Base-by-base conservation (phyloP, 2,329 filamentous ascomycete genomes). In the Aspergillus sp. region DNA sequence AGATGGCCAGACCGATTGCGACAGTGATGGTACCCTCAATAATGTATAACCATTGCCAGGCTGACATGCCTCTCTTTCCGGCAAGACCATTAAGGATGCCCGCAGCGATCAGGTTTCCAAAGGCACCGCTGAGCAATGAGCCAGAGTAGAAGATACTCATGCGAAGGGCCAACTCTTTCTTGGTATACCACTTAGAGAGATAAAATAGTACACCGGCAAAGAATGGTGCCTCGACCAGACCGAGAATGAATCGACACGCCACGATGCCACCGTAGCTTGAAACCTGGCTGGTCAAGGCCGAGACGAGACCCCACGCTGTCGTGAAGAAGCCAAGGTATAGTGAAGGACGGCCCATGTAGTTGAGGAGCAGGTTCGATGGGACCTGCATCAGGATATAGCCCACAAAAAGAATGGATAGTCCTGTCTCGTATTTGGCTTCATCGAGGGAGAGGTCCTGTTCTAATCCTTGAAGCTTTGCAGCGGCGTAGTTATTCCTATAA, bases 81-180 rank as follows among this genome's bases (percentile, higher is more conserved):
- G 67, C 69, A 30, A 80, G 70, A 5, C 79, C 79, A 21, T 72
- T 66, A 5, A 81, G 72, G 30, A 84, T 83, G 3, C 81, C 82
- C 3, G 83, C 83, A 7, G 81, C 82, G 54, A 85, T 82, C 25
- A 85, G 74, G 19, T 80, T 82, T n/a, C 81, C 81, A 65, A 85
- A 85, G 2, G 82, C 82, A 49, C 73, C 80, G 55, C 78, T 79
- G 30, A 85, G 75, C 19, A 84, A 70, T 2, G 78, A 80, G 4
- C 81, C 82, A 3, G 81, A 80, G 68, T 83, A 85, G 57, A 85
- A 79, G 47, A 84, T 78, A n/a, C 79, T 79, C 65, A 80, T 83
- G 5, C 83, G 78, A 45, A 82, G 75, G 3, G 79, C 79, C 15
- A 85, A 70, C 60, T 85, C 82, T 49, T 80, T 78, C 60, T 80